A percentile compares a stretch with the other conserved stretches of the same genome.
phyloP scores from a whole-genome alignment of 2,329 filamentous ascomycete species.

The Tolypocladium pustulatum region DNA sequence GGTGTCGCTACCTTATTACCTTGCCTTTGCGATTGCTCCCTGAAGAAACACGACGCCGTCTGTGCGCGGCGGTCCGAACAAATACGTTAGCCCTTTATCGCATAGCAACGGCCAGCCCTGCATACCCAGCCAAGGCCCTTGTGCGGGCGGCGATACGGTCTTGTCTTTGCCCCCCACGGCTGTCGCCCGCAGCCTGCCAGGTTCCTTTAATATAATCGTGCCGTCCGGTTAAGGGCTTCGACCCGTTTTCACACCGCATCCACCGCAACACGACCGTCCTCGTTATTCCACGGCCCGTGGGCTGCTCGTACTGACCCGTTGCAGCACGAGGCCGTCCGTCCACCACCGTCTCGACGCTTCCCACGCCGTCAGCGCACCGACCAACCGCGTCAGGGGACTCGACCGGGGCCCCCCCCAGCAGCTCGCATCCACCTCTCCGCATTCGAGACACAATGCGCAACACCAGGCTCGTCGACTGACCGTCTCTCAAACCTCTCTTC shows the following conservation, averaged over 20 bases:
- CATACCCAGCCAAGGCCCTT: background rate
- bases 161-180: too few relatives aligned
- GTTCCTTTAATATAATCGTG: background rate
- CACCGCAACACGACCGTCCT: background rate
- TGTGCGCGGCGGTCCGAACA: background rate
- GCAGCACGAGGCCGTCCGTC: background rate
- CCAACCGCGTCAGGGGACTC: background rate
- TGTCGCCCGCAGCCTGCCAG: background rate
- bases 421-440: slow-evolving; percentile 13
- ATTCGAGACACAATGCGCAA: slow-evolving; percentile 22
- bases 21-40: background rate
- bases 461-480: slow-evolving; percentile 14
- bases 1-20: too few relatives aligned
- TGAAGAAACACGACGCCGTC: too few relatives aligned
- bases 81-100: background rate
- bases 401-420: slow-evolving; percentile 9
- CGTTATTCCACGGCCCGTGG: background rate
- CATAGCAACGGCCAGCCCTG: background rate
- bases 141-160: too few relatives aligned
- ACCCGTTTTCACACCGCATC: background rate
- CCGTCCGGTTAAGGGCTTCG: background rate
- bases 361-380: background rate
- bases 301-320: background rate
- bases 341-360: background rate
- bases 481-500: slow-evolving; percentile 11